A percentile compares a stretch with the other conserved stretches of the same genome.
Evolutionary conservation across 108 stramenopile species (phyloP).

Genomic region (Pseudonitzschia pungens): DNA sequence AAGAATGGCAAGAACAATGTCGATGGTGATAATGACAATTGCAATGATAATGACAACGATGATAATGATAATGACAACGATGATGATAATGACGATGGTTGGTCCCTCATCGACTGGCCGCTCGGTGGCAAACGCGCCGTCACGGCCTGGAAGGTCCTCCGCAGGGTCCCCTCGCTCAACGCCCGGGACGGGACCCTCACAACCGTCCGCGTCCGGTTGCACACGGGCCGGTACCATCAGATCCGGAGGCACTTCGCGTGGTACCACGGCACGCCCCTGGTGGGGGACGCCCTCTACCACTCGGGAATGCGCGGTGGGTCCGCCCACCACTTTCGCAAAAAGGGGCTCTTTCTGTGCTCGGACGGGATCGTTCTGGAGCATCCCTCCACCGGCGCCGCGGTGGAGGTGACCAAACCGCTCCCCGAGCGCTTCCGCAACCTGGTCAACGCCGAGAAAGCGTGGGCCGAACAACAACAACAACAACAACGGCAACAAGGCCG

Average conservation of each 20-base stretch:
- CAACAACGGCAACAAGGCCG: too few species aligned
- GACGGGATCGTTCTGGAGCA: slow-evolving; percentile 53
- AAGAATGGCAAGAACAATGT: too few species aligned
- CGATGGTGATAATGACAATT: not conserved
- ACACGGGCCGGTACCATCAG: slow-evolving; percentile 78
- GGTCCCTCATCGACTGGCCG: slow-evolving; percentile 59
- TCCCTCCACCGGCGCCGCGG: slow-evolving; percentile 41
- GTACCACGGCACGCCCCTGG: slow-evolving; percentile 48
- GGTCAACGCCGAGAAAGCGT: slow-evolving; percentile 11
- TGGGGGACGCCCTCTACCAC: slow-evolving; percentile 57
- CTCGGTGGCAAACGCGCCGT: slow-evolving; percentile 59
- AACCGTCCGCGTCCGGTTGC: slow-evolving; percentile 58
- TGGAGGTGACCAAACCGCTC: slow-evolving; percentile 37
- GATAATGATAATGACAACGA: not conserved
- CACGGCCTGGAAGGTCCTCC: slow-evolving; percentile 56
- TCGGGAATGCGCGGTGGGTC: slow-evolving; percentile 37
- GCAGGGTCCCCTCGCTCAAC: slow-evolving; percentile 25
- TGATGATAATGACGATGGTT: slow-evolving; percentile 12
- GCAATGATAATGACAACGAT: slow-evolving; percentile 43
- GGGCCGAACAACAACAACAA: slow-evolving; percentile 4
- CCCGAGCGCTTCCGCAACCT: slow-evolving; percentile 46
- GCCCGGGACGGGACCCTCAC: slow-evolving; percentile 45
- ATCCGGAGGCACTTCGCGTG: slow-evolving; percentile 57
- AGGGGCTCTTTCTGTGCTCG: slow-evolving; percentile 63
- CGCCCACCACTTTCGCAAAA: slow-evolving; percentile 44